Conservation (phyloP, 23 red algal species). For the Gracilaria vermiculophylla region DNA sequence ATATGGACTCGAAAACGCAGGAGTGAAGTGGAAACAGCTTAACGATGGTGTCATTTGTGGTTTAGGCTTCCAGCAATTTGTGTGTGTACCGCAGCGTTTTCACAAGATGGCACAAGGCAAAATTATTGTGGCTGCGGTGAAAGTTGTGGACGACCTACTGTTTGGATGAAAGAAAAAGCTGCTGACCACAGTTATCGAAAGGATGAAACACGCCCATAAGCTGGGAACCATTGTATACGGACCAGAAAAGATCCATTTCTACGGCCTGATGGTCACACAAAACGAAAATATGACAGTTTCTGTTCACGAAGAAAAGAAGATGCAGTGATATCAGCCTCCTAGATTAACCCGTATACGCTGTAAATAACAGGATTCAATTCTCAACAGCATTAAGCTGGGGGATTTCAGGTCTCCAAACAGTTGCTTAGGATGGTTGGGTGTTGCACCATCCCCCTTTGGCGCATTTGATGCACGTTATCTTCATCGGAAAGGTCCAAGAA, state of each 20-base stretch:
- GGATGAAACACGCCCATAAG: background rate
- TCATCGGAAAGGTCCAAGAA: too few relatives aligned
- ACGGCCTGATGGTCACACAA: background rate
- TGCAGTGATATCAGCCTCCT: too few relatives aligned
- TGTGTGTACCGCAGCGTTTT: conserved; percentile 44
- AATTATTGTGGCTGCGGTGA: background rate
- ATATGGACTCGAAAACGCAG: conserved; percentile 39
- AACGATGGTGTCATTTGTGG: background rate
- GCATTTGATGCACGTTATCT: too few relatives aligned
- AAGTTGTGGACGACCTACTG: conserved; percentile 51
- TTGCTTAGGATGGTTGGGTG: too few relatives aligned
- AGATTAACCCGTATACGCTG: too few relatives aligned
- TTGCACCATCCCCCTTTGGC: too few relatives aligned
- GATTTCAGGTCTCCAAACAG: too few relatives aligned
- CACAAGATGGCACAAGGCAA: background rate
- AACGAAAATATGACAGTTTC: background rate
- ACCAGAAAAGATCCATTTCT: background rate
- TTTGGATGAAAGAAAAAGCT: background rate
- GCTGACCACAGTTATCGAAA: background rate
- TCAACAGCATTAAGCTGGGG: too few relatives aligned
- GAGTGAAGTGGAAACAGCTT: conserved; percentile 33
- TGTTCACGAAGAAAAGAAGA: background rate
- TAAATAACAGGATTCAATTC: too few relatives aligned
- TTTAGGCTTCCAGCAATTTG: conserved; percentile 16
- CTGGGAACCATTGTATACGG: conserved; percentile 43